A percentile compares a stretch with the other conserved stretches of the same genome.
phyloP scores from a whole-genome alignment of 176 grass and related monocot genomes.

The Secale cereale region DNA sequence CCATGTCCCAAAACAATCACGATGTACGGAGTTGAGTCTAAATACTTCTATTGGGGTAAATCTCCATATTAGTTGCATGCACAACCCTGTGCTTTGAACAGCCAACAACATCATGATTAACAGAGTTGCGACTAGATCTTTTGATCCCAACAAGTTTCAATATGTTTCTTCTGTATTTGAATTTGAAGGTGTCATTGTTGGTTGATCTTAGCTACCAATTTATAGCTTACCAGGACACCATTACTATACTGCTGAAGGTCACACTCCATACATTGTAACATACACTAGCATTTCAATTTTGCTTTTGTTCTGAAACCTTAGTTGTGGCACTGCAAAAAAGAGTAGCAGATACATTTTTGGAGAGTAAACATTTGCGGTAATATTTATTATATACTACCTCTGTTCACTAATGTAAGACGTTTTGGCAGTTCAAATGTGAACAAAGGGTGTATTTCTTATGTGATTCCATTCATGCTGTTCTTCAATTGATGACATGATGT shows the following conservation, averaged over 20 bases:
- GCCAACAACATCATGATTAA: neutral
- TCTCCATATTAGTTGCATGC: neutral
- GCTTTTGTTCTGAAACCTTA: neutral
- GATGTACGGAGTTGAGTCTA: neutral
- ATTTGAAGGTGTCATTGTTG: neutral
- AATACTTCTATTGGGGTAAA: neutral
- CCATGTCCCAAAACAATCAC: neutral
- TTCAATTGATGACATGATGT: neutral
- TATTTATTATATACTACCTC: too few relatives aligned
- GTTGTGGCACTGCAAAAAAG: neutral
- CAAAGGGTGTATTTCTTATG: neutral
- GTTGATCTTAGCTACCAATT: neutral
- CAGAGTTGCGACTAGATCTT: neutral
- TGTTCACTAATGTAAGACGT: too few relatives aligned
- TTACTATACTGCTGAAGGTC: neutral
- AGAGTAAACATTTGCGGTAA: too few relatives aligned
- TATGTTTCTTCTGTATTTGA: neutral
- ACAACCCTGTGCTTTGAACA: neutral
- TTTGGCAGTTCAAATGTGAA: too few relatives aligned
- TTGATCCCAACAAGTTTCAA: neutral
- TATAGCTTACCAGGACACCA: neutral
- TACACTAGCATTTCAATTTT: neutral
- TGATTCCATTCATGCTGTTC: neutral
- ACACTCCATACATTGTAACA: neutral
- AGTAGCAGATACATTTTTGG: neutral